Percentiles rank a stretch among this genome's conserved stretches.
Conservation (phyloP, 306 rosid genomes). For the Alnus rubra region DNA sequence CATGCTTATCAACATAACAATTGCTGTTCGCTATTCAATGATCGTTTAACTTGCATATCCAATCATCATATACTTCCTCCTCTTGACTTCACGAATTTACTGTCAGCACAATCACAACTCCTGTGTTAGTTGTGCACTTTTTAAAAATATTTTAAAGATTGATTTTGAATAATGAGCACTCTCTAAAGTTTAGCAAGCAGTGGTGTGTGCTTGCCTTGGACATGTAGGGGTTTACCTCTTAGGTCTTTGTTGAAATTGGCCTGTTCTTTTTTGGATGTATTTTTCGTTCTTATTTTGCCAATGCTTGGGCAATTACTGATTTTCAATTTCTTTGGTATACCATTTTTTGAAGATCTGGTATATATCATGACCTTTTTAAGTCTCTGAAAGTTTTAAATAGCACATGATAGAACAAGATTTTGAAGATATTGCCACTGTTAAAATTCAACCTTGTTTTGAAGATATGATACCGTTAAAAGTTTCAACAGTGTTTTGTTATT, state of each 20-base stretch:
- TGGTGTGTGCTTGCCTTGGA: neutral
- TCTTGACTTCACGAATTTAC: slow-evolving; percentile 1
- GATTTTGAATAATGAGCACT: neutral
- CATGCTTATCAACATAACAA: neutral
- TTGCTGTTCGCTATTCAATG: neutral
- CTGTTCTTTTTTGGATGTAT: neutral
- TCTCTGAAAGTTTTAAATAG: neutral
- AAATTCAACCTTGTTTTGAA: neutral
- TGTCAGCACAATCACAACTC: neutral
- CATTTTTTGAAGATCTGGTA: neutral
- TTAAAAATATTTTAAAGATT: neutral
- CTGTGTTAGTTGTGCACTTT: neutral
- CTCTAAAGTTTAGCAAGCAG: neutral
- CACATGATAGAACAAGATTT: neutral
- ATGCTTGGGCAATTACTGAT: neutral
- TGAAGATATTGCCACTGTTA: neutral
- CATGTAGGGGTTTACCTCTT: neutral
- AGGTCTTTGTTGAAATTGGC: neutral
- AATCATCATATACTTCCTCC: neutral
- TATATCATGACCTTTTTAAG: neutral
- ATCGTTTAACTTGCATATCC: neutral
- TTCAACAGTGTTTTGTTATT: slow-evolving; percentile 3
- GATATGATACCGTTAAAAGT: neutral
- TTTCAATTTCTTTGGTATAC: neutral
- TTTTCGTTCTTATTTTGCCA: neutral